phyloP scores from a whole-genome alignment of 2,329 filamentous ascomycete species.

The Capronia coronata region DNA sequence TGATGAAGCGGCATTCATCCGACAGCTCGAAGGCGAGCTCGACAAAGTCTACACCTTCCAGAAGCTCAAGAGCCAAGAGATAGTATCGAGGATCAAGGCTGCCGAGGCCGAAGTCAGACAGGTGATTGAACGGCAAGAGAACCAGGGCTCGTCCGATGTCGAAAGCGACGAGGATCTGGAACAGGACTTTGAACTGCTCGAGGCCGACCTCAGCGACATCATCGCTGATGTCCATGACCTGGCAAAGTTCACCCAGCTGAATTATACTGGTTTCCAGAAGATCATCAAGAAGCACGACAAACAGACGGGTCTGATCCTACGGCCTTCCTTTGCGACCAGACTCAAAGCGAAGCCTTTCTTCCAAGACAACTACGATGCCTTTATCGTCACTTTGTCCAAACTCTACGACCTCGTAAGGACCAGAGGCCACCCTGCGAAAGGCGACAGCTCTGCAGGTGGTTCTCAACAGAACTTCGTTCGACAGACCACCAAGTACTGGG shows the following conservation, averaged over 20 bases:
- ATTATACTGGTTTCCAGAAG: constrained; percentile 99
- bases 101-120: constrained; percentile 86
- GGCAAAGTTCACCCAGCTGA: constrained; percentile 95
- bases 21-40: constrained; percentile 79
- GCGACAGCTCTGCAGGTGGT: constrained; percentile 85
- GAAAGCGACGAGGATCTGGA: constrained; percentile 49
- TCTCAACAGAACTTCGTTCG: constrained; percentile 92
- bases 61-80: constrained; percentile 94
- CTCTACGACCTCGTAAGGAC: constrained; percentile 93
- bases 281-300: constrained; percentile 99
- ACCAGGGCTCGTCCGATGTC: constrained; percentile 37
- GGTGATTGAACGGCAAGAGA: constrained; percentile 67
- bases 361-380: constrained; percentile 96
- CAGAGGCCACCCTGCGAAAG: constrained; percentile 82
- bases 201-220: constrained; percentile 93
- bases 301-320: constrained; percentile 86
- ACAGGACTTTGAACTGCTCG: constrained; percentile 87
- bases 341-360: constrained; percentile 97
- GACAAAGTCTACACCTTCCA: constrained; percentile 98
- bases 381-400: constrained; percentile 88
- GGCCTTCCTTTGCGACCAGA: constrained; percentile 89
- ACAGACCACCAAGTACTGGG: constrained; percentile 99
- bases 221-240: constrained; percentile 98
- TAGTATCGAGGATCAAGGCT: constrained; percentile 78
- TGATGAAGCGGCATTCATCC: constrained; percentile 82